Evolutionary conservation across 1,284 basidiomycete genomes (phyloP).

Genomic region (Schizophyllum commune): DNA sequence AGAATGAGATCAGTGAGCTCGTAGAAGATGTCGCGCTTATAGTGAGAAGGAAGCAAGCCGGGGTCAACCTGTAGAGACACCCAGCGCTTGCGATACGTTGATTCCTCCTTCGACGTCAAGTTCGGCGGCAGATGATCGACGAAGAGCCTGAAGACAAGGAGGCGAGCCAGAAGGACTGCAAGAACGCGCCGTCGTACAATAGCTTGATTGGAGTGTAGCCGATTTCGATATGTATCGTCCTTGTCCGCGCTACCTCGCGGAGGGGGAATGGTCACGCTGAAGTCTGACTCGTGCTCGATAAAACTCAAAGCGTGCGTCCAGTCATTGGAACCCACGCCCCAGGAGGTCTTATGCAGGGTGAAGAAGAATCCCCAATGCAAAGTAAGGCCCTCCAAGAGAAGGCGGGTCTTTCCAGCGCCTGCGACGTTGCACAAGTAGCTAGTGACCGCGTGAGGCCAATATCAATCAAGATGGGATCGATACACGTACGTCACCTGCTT

Average conservation of each 20-base stretch:
- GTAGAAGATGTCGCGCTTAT: not conserved
- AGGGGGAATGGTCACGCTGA: too few species aligned
- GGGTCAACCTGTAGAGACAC: not conserved
- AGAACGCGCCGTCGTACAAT: too few species aligned
- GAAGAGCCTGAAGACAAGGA: too few species aligned
- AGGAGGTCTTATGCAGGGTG: not conserved
- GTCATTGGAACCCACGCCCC: slow-evolving; percentile 5
- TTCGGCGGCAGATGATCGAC: too few species aligned
- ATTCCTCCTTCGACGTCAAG: not conserved
- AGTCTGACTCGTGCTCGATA: too few species aligned
- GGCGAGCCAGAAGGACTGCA: too few species aligned
- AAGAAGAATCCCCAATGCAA: slow-evolving; percentile 10
- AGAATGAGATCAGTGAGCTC: not conserved
- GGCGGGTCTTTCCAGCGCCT: slow-evolving; percentile 5
- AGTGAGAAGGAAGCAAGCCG: not conserved
- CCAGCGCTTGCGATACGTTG: not conserved
- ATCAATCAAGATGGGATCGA: too few species aligned
- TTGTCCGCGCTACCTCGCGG: too few species aligned
- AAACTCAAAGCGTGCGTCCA: not conserved
- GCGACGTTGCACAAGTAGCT: slow-evolving; percentile 6
- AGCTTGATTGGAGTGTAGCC: too few species aligned
- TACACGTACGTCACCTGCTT: too few species aligned
- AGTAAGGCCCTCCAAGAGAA: slow-evolving; percentile 7
- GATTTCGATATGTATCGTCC: too few species aligned
- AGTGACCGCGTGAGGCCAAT: too few species aligned